Evolutionary conservation across 2,329 filamentous ascomycete species (phyloP), one percentile per base, ranked within the genome.

Genomic region (Epichloe uncinata): DNA sequence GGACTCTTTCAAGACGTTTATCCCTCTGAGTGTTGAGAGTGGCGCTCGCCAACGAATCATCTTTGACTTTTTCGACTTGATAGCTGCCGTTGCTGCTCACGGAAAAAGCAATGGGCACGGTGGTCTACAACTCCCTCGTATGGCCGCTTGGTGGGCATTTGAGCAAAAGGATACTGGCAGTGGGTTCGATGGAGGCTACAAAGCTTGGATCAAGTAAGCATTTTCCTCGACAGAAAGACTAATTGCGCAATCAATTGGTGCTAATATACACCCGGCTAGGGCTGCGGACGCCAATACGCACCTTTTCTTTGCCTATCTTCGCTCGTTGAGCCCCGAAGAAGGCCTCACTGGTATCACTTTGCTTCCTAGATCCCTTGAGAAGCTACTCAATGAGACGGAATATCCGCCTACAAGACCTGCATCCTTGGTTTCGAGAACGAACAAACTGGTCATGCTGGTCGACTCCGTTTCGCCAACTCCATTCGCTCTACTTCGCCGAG

Each of bases 91-190:
- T 58, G 90, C 93, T 35, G 93, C 93, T 13, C 87, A 96, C 61
- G 87, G 87, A 57, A 97, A 97, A 70, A 81, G 74, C 49, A 98
- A 98, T 64, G 93, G 93, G 42, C 79, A 98, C 55, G 87, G 89
- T 53, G 93, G 93, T 26, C 82, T 90, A 55, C 97, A 97, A 66
- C 77, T 98, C 49, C 97, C 93, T 9, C 81, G 93, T 57, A 87
- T 95, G 77, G 93, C 91, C 40, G 89, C 90, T 43, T 98, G 93
- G 93, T 98, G 93, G 93, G 89, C 91, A 1, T 98, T 98, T 64
- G 91, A 96, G 61, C 87, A 94, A 57, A 79, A 75, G 44, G 90
- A 97, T 63, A 82, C 82, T 6, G 86, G 85, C 41, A 91, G 85
- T 63, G 93, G 93, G 15, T 98, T 98, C 59, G 93, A 97, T 57